Evolutionary conservation across 345 rosid genomes (phyloP), one percentile per base, ranked within the genome.

Genomic region (Luvunga scandens): DNA sequence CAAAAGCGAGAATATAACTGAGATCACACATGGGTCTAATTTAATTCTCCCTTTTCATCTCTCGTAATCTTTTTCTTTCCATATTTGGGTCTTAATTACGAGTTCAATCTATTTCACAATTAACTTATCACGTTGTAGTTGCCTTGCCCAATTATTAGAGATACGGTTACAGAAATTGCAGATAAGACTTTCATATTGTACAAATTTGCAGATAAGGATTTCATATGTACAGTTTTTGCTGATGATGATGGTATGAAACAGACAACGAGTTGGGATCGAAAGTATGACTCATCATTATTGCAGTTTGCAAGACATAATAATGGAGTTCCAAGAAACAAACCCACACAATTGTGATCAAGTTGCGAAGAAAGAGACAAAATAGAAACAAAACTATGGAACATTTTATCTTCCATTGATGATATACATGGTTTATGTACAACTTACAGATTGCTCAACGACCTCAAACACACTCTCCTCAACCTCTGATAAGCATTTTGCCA

Each of bases 341-440:
- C 71, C 83, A 80, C 84, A 63, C 9, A 65, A 53, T 30, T 56
- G 50, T 7, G 18, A 57, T 5, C n/a, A 9, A 63, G 59, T 50
- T 45, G 30, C 42, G 59, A n/a, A 62, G 50, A 4, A n/a, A 36
- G 4, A 14, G 27, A 62, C 6, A 36, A n/a, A 5, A 48, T 14
- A 50, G 16, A 1, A 57, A 27, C 53, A 1, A 50, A 28, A 39
- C 83, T 72, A 59, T 34, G 50, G 75, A 72, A 73, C 83, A 55
- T 67, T 80, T 73, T 78, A 75, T 78, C 82, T 77, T 80, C 81
- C 85, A 89, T 75, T 83, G 82, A 84, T 87, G 82, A 84, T 87
- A 69, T 85, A 87, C 85, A 84, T 30, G 75, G 71, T 24, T 39
- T 84, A 85, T 89, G 71, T 89, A 89, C 92, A 86, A 48, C 80